Conservation (phyloP, 2,329 filamentous ascomycete species). For the Fusarium sp. region DNA sequence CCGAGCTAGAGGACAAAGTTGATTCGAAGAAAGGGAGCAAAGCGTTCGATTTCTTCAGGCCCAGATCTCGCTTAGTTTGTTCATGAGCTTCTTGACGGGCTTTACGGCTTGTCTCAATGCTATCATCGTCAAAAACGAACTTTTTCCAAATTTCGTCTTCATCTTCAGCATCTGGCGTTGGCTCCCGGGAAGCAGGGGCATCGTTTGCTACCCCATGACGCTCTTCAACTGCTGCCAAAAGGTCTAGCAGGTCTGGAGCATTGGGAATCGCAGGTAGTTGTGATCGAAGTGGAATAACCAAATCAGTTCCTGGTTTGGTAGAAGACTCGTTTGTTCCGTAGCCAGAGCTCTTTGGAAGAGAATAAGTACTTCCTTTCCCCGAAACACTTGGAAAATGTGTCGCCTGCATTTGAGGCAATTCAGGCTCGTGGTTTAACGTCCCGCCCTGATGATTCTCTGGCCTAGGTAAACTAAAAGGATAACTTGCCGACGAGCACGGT, state of each 20-base stretch:
- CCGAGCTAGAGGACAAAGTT: constrained; percentile 14
- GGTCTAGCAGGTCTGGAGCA: constrained; percentile 40
- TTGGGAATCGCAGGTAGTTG: constrained; percentile 16
- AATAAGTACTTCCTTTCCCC: neutral
- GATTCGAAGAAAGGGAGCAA: constrained; percentile 22
- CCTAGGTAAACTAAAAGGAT: neutral
- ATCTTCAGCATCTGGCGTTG: constrained; percentile 34
- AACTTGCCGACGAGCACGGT: neutral
- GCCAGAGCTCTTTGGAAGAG: neutral
- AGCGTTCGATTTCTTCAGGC: neutral
- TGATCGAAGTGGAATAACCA: constrained; percentile 8
- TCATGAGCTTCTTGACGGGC: constrained; percentile 41
- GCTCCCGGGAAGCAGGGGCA: neutral
- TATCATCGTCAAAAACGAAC: constrained; percentile 47
- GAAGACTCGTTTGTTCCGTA: constrained; percentile 1
- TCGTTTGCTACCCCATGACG: neutral
- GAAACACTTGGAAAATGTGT: neutral
- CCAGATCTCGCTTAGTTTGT: constrained; percentile 36
- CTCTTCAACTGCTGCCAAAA: constrained; percentile 34
- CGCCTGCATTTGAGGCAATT: constrained; percentile 4
- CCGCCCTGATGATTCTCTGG: neutral
- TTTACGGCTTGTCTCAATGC: constrained; percentile 31
- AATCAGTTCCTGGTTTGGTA: constrained; percentile 3
- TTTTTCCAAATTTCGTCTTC: constrained; percentile 50
- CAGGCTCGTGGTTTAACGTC: neutral